Percentiles rank a stretch among this genome's conserved stretches.
phyloP scores from a whole-genome alignment of 1,284 basidiomycete species.

The Ustilago vetiveriae region DNA sequence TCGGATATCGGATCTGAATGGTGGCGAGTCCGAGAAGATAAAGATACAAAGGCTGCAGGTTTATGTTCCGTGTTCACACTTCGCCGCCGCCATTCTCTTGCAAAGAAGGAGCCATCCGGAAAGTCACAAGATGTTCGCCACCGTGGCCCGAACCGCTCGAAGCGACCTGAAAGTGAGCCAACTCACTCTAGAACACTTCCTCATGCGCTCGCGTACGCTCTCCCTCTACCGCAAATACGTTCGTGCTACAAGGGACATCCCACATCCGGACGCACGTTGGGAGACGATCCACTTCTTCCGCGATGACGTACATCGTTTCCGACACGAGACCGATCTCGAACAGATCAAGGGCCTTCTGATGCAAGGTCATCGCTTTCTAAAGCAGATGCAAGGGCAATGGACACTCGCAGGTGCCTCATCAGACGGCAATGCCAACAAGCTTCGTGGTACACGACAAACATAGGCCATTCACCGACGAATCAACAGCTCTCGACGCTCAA shows the following conservation, averaged over 20 bases:
- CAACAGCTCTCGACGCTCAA: background rate
- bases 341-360: conserved; percentile 43
- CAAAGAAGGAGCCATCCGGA: too few relatives aligned
- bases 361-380: conserved; percentile 45
- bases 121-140: conserved; percentile 10
- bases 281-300: conserved; percentile 58
- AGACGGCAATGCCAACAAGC: conserved; percentile 18
- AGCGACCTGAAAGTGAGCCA: conserved; percentile 36
- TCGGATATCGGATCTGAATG: conserved; percentile 15
- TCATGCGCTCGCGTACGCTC: conserved; percentile 42
- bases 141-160: conserved; percentile 18
- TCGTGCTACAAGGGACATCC: conserved; percentile 54
- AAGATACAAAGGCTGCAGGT: background rate
- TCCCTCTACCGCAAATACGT: conserved; percentile 56
- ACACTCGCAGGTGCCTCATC: conserved; percentile 36
- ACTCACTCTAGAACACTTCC: conserved; percentile 53
- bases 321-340: conserved; percentile 37
- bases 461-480: background rate
- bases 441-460: conserved; percentile 31
- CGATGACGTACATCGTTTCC: conserved; percentile 38
- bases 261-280: conserved; percentile 53
- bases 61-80: too few relatives aligned
- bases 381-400: conserved; percentile 55
- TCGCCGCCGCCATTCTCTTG: too few relatives aligned
- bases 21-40: conserved; percentile 10